Evolutionary conservation across 1,139 yeast genomes (phyloP).

Genomic region (Kodamaea sp.): DNA sequence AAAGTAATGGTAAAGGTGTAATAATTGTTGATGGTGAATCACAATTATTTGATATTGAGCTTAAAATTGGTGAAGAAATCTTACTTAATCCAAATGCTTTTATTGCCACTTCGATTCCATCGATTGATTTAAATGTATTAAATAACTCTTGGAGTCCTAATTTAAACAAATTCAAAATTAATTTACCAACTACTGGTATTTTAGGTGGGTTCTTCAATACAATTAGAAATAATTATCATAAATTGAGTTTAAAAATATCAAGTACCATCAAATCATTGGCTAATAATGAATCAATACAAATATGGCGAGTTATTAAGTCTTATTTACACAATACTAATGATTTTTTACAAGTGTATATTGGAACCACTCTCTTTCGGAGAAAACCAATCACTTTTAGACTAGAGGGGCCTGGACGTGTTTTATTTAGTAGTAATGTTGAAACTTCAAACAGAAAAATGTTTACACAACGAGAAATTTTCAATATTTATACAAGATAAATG

Average conservation of each 20-base stretch:
- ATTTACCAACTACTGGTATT: too few species aligned
- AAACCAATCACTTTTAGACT: conserved; percentile 11
- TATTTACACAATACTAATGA: neutral
- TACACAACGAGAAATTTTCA: conserved; percentile 8
- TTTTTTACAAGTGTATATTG: neutral
- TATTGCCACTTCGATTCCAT: conserved; percentile 15
- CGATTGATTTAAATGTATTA: too few species aligned
- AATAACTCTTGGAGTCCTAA: too few species aligned
- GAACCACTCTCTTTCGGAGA: conserved; percentile 1
- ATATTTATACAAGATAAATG: neutral
- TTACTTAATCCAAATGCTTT: conserved; percentile 13
- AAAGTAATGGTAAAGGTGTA: conserved; percentile 16
- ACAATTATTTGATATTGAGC: conserved; percentile 13
- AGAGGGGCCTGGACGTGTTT: conserved; percentile 16
- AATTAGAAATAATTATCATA: too few species aligned
- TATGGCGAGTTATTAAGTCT: neutral
- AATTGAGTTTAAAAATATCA: too few species aligned
- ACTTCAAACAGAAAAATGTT: conserved; percentile 7
- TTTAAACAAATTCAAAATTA: too few species aligned
- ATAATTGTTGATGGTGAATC: conserved; percentile 17
- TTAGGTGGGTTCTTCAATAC: too few species aligned
- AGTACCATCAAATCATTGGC: neutral
- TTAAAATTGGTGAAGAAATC: conserved; percentile 15
- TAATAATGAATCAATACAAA: neutral
- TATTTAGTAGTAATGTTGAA: conserved; percentile 10